Percentiles rank a stretch among this genome's conserved stretches.
These are phyloP conservation scores for Daldinia caldariorum DNA, from an alignment of 495 filamentous ascomycete genomes.

Conservation along the genomic window DNA sequence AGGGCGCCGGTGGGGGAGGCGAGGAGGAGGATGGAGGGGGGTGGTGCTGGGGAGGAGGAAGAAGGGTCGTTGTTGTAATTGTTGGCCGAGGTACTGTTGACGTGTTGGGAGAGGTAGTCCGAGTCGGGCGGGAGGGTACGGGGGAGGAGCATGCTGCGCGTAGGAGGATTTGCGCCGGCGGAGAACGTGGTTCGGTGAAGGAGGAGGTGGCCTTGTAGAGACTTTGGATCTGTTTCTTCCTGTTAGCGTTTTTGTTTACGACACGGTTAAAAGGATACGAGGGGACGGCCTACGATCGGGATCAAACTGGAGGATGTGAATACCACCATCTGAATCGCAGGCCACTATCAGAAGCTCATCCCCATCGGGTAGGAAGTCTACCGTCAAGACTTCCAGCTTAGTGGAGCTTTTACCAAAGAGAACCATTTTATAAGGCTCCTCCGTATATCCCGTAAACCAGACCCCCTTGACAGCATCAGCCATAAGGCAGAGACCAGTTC, in stretches of 20 bases:
- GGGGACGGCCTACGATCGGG: slow-evolving; percentile 72
- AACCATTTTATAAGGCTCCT: slow-evolving; percentile 94
- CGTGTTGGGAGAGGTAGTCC: slow-evolving; percentile 54
- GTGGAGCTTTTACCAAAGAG: slow-evolving; percentile 87
- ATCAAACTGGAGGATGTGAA: slow-evolving; percentile 92
- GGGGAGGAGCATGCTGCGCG: slow-evolving; percentile 78
- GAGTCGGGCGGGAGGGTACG: slow-evolving; percentile 60
- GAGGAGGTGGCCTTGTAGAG: slow-evolving; percentile 85
- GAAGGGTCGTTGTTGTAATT: slow-evolving; percentile 15
- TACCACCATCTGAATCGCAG: slow-evolving; percentile 82
- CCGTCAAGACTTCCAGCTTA: slow-evolving; percentile 78
- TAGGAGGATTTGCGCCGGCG: slow-evolving; percentile 80
- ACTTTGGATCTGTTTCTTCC: slow-evolving; percentile 80
- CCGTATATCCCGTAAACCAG: slow-evolving; percentile 93
- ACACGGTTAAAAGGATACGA: neutral
- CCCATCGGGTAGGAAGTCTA: slow-evolving; percentile 89
- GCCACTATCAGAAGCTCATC: slow-evolving; percentile 83
- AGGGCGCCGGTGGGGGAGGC: slow-evolving; percentile 78
- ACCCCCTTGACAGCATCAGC: slow-evolving; percentile 91
- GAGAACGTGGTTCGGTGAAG: slow-evolving; percentile 85
- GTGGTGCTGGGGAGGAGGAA: slow-evolving; percentile 45
- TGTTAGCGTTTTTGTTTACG: slow-evolving; percentile 37
- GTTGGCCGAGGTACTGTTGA: slow-evolving; percentile 7
- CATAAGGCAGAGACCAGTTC: slow-evolving; percentile 83
- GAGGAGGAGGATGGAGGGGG: slow-evolving; percentile 74